Conservation (phyloP, 371 early-diverging fungal genomes). For the Mortierella polycephala region DNA sequence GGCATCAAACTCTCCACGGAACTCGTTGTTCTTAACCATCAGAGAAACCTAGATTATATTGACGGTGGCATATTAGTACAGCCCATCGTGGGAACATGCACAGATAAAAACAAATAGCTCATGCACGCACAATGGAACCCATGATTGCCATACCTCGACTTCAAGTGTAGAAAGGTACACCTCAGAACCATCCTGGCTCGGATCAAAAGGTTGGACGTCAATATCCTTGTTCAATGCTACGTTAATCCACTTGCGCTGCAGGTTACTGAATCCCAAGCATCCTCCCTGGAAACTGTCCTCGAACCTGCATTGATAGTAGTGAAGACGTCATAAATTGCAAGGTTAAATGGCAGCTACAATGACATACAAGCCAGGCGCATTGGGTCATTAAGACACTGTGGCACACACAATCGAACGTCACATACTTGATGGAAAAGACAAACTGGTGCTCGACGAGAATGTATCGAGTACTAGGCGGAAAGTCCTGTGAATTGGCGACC, state of each 20-base stretch:
- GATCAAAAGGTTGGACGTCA: conserved; percentile 80
- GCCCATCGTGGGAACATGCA: no score
- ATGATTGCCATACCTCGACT: conserved; percentile 65
- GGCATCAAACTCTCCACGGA: conserved; percentile 73
- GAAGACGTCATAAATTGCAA: background rate
- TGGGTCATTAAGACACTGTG: no score
- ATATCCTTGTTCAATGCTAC: conserved; percentile 87
- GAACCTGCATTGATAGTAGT: conserved; percentile 53
- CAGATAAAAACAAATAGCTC: background rate
- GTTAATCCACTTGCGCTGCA: conserved; percentile 91
- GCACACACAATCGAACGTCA: background rate
- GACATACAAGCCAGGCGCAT: background rate
- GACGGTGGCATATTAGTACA: no score
- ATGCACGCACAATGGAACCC: background rate
- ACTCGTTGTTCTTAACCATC: conserved; percentile 62
- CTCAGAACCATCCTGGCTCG: conserved; percentile 65
- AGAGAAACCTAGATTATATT: conserved; percentile 19
- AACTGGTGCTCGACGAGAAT: conserved; percentile 79
- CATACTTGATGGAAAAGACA: conserved; percentile 83
- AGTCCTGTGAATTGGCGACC: conserved; percentile 77
- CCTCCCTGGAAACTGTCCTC: conserved; percentile 69
- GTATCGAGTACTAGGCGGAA: conserved; percentile 74
- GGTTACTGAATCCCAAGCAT: conserved; percentile 77
- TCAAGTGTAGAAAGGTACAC: conserved; percentile 77
- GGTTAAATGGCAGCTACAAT: background rate